phyloP scores from a whole-genome alignment of 441 rosid genomes.

The Adansonia madagascariensis region DNA sequence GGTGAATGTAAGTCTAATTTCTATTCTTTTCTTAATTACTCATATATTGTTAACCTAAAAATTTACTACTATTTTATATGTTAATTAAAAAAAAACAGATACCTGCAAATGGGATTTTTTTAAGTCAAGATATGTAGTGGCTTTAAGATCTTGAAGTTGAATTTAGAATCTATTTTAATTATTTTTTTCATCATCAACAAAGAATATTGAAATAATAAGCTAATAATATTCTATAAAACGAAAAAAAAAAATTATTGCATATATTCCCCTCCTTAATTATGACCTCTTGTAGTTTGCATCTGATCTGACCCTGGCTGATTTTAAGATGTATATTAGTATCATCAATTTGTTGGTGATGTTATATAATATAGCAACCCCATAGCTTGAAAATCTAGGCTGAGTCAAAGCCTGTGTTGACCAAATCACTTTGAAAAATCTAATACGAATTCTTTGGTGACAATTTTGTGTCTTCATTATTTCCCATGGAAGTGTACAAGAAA shows the following conservation, averaged over 20 bases:
- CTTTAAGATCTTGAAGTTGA: neutral
- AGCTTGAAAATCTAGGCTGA: neutral
- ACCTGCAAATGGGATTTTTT: too few species aligned
- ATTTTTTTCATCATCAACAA: neutral
- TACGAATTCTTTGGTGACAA: neutral
- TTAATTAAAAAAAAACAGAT: too few species aligned
- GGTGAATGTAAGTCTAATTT: constrained; percentile 77
- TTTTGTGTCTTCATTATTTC: too few species aligned
- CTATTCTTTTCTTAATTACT: neutral
- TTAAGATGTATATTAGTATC: neutral
- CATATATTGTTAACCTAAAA: neutral
- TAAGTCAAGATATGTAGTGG: too few species aligned
- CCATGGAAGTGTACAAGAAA: constrained; percentile 77
- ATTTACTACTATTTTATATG: too few species aligned
- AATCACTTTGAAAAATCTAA: neutral
- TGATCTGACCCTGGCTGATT: constrained; percentile 7
- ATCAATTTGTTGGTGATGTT: neutral
- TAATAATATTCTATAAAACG: neutral
- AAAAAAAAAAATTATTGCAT: neutral
- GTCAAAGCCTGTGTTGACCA: neutral
- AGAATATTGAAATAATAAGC: neutral
- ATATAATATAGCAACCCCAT: neutral
- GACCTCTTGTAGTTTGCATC: constrained; percentile 9
- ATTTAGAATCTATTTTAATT: neutral
- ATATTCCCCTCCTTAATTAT: neutral